Percentiles rank a stretch among this genome's conserved stretches.
Evolutionary conservation across 2,329 filamentous ascomycete species (phyloP).

Genomic region (Cladophialophora yegresii): DNA sequence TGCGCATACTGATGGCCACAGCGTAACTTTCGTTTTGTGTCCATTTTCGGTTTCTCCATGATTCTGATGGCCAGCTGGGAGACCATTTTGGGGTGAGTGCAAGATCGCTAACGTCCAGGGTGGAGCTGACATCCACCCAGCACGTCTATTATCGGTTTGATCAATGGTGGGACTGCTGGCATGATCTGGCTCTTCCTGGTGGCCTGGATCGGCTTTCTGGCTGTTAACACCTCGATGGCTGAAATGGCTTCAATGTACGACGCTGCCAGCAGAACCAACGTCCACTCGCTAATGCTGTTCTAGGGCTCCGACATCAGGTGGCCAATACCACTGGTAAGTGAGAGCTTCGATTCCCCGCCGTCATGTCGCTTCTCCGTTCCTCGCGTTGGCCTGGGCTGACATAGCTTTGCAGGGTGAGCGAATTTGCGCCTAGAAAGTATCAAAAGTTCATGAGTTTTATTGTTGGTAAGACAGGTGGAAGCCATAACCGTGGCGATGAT

Average conservation of each 20-base stretch:
- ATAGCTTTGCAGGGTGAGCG: constrained; percentile 36
- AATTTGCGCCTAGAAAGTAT: constrained; percentile 41
- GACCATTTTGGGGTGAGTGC: constrained; percentile 42
- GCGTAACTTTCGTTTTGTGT: constrained; percentile 47
- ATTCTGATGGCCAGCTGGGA: constrained; percentile 48
- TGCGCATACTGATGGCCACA: constrained; percentile 25
- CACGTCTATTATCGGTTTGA: constrained; percentile 31
- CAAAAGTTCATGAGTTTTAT: constrained; percentile 43
- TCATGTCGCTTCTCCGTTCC: not conserved
- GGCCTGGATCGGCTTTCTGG: constrained; percentile 50
- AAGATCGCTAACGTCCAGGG: not conserved
- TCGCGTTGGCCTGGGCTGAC: not conserved
- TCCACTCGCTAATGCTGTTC: constrained; percentile 1
- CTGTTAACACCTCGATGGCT: constrained; percentile 50
- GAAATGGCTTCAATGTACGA: constrained; percentile 54
- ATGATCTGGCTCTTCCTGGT: constrained; percentile 57
- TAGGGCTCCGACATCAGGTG: constrained; percentile 45
- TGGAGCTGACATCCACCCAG: constrained; percentile 20
- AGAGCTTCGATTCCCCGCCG: not conserved
- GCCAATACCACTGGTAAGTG: constrained; percentile 41
- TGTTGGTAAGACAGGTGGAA: constrained; percentile 27
- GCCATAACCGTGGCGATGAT: not conserved
- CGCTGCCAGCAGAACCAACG: not conserved
- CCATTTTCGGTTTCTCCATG: constrained; percentile 46
- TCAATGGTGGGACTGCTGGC: constrained; percentile 55